phyloP scores from a whole-genome alignment of 306 rosid species.

The Leucaena leucocephala region DNA sequence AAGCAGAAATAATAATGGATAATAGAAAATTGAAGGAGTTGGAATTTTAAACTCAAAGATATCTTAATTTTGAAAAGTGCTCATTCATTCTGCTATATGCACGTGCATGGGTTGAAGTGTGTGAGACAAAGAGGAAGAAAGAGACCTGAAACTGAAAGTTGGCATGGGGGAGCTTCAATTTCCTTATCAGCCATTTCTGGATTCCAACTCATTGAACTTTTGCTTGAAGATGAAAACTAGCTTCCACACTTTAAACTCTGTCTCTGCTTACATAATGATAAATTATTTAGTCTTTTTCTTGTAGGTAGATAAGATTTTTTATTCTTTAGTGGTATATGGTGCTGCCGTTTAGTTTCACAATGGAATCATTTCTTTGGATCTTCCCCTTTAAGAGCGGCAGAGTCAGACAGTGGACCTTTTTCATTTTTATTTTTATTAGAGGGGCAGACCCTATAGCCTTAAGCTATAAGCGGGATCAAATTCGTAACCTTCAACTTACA shows the following conservation, averaged over 20 bases:
- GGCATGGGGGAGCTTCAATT: constrained; percentile 12
- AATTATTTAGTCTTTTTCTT: not conserved
- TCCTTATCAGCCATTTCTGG: constrained; percentile 34
- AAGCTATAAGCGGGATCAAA: no score
- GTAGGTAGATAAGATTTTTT: not conserved
- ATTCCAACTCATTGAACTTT: not conserved
- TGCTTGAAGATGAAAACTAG: constrained; percentile 1
- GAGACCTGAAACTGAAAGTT: constrained; percentile 33
- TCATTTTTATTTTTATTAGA: no score
- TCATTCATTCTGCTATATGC: not conserved
- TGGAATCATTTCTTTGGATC: constrained; percentile 27
- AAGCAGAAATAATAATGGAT: not conserved
- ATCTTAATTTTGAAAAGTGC: not conserved
- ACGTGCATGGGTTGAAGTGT: not conserved
- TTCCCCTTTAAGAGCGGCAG: constrained; percentile 7
- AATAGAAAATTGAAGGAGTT: not conserved
- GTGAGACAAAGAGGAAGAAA: not conserved
- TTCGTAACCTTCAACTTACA: no score
- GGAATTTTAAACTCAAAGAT: not conserved
- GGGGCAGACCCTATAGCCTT: no score
- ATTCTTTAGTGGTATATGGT: constrained; percentile 11
- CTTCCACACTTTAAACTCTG: not conserved
- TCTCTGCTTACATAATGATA: not conserved
- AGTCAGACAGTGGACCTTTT: not conserved
- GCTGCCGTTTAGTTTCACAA: constrained; percentile 1